Evolutionary conservation across 2,329 filamentous ascomycete species (phyloP).

Genomic region (Thielaviopsis musarum): DNA sequence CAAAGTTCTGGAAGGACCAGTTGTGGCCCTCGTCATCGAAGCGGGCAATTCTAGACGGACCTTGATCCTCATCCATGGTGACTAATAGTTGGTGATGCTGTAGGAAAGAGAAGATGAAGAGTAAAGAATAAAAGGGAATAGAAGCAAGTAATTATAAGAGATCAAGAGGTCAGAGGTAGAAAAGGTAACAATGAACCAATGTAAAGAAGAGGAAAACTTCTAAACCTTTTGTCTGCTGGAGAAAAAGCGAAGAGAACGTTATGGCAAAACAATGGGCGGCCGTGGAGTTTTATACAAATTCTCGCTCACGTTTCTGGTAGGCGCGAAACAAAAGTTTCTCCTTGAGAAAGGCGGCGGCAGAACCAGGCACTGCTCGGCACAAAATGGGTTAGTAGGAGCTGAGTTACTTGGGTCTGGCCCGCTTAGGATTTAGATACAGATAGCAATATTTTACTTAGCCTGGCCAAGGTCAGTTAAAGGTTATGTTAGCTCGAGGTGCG

Average conservation of each 20-base stretch:
- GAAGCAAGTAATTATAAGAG: not conserved
- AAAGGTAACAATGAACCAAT: not conserved
- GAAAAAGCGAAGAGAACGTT: not conserved
- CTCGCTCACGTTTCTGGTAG: not conserved
- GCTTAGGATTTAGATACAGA: too few relatives aligned
- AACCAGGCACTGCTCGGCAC: too few relatives aligned
- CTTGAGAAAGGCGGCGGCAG: too few relatives aligned
- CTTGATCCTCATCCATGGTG: constrained; percentile 40
- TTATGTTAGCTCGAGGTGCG: too few relatives aligned
- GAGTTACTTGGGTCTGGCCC: too few relatives aligned
- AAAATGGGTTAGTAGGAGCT: too few relatives aligned
- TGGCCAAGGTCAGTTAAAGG: too few relatives aligned
- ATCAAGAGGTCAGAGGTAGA: not conserved
- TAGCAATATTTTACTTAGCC: too few relatives aligned
- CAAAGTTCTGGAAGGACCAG: constrained; percentile 15
- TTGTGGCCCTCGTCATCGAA: constrained; percentile 18
- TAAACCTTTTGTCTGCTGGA: not conserved
- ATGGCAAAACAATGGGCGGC: not conserved
- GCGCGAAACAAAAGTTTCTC: too few relatives aligned
- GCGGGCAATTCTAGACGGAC: constrained; percentile 32
- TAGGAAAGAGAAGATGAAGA: not conserved
- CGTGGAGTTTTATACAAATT: not conserved
- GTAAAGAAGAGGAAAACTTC: not conserved
- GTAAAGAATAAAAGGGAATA: not conserved
- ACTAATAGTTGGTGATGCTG: not conserved